phyloP scores from a whole-genome alignment of 225 moss, liverwort and hornwort genomes.

The Marchantia polymorpha region DNA sequence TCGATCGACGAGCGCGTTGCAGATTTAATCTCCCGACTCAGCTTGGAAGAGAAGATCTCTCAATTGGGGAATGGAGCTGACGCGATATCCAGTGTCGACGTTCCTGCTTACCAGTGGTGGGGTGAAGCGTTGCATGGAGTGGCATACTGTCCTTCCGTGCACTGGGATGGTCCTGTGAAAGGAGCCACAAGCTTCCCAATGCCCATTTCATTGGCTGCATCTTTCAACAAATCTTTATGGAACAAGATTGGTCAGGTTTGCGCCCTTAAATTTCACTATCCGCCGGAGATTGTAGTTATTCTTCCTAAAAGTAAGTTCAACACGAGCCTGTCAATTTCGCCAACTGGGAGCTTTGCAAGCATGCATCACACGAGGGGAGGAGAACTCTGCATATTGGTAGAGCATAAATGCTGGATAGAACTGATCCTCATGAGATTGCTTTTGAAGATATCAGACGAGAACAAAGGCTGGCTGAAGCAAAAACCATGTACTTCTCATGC shows the following conservation, averaged over 20 bases:
- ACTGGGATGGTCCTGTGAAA: constrained; percentile 45
- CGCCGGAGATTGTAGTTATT: no score
- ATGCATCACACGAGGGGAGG: no score
- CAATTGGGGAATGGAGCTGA: constrained; percentile 60
- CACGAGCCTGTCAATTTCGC: no score
- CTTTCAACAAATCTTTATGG: constrained; percentile 73
- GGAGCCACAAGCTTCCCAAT: constrained; percentile 77
- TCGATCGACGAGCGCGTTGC: constrained; percentile 52
- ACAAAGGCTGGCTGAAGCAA: no score
- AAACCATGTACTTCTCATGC: no score
- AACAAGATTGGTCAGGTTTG: constrained; percentile 67
- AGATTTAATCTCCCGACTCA: constrained; percentile 57
- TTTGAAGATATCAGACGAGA: no score
- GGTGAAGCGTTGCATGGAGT: constrained; percentile 83
- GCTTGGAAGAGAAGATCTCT: constrained; percentile 53
- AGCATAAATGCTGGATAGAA: no score
- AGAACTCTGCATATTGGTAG: no score
- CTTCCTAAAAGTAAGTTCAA: no score
- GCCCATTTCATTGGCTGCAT: constrained; percentile 74
- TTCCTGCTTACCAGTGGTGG: constrained; percentile 78
- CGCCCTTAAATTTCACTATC: no score
- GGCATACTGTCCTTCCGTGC: constrained; percentile 51
- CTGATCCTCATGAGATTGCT: no score
- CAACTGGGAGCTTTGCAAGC: no score
- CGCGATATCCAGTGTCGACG: constrained; percentile 50